These are phyloP conservation scores for Irpex lacteus DNA, from an alignment of 1,284 basidiomycete species.

Conservation along the genomic window DNA sequence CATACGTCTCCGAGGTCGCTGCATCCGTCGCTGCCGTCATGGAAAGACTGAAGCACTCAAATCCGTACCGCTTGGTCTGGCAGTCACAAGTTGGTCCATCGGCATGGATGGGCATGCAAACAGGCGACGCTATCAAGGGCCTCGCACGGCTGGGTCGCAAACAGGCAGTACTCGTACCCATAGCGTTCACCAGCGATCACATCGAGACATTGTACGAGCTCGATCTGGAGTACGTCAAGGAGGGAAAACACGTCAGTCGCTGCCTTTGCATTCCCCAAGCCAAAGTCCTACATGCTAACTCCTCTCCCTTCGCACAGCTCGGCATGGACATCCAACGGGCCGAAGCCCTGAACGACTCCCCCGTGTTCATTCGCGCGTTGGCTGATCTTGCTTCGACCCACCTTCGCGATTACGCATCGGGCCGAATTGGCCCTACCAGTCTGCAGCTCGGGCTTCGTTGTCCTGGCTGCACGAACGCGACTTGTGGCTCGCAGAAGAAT, in stretches of 20 bases:
- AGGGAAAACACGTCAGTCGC: conserved; percentile 79
- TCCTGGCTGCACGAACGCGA: conserved; percentile 89
- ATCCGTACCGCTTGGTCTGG: conserved; percentile 94
- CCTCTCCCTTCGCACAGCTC: conserved; percentile 47
- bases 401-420: conserved; percentile 58
- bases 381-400: conserved; percentile 92
- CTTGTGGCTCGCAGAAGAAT: conserved; percentile 83
- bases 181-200: conserved; percentile 98
- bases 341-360: conserved; percentile 96
- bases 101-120: conserved; percentile 99
- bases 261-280: not conserved
- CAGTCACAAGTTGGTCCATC: conserved; percentile 97
- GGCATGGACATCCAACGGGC: conserved; percentile 92
- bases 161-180: conserved; percentile 87
- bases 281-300: not conserved
- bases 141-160: conserved; percentile 88
- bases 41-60: conserved; percentile 74
- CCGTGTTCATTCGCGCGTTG: conserved; percentile 94
- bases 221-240: conserved; percentile 91
- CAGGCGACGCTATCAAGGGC: conserved; percentile 88
- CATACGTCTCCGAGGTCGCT: conserved; percentile 95
- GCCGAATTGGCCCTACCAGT: conserved; percentile 61
- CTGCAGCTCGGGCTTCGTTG: conserved; percentile 87
- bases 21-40: conserved; percentile 91
- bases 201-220: conserved; percentile 99